Base-by-base conservation (phyloP, 495 filamentous ascomycete genomes). In the Aspergillus bridgeri region DNA sequence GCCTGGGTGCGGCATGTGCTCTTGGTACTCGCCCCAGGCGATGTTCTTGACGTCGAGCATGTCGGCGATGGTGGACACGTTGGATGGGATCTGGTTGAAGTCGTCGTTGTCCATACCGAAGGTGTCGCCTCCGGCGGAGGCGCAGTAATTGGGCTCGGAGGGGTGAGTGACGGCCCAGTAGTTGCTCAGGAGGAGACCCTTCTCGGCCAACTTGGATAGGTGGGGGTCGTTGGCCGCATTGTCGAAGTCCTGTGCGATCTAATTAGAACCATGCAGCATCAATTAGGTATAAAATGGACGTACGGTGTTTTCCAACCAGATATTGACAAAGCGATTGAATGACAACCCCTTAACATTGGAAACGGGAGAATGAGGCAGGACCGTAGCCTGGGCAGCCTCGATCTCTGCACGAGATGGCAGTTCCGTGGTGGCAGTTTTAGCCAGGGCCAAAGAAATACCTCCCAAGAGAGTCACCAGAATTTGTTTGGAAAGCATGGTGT, bases 261-360 rank as follows among this genome's bases (percentile, higher is more conserved):
- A 15, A 15, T 38, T 11, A 38, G 33, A 4, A 3, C 5, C 13
- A 15, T 38, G 13, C 9, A 15, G 33, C 17, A 13, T 11, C 9
- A 38, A 24, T 13, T 15, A 29, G 15, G 20, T 20, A 9, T 29
- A 18, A 25, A 22, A 19, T 48, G 63, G 53, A 71, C 70, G 17
- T 65, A 89, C 85, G 46, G 81, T 85, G 66, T 90, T 91, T 74
- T 90, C 88, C 27, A 90, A 68, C 84, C 85, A 90, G 67, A 91
- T 83, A 62, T 81, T 80, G 43, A 85, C 78, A 56, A 89, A 83
- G 15, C 86, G 81, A 65, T 89, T 74, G 61, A 90, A 91, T 0
- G 79, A 81, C 57, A 81, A 74, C 23, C 88, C 88, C 61, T 76
- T 61, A 58, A 90, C 82, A 62, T 81, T 65, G 51, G 80, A 84